Percentiles rank a stretch among this genome's conserved stretches.
These are phyloP conservation scores for Pichia sp. DNA, from an alignment of 1,139 yeast species.

Conservation along the genomic window DNA sequence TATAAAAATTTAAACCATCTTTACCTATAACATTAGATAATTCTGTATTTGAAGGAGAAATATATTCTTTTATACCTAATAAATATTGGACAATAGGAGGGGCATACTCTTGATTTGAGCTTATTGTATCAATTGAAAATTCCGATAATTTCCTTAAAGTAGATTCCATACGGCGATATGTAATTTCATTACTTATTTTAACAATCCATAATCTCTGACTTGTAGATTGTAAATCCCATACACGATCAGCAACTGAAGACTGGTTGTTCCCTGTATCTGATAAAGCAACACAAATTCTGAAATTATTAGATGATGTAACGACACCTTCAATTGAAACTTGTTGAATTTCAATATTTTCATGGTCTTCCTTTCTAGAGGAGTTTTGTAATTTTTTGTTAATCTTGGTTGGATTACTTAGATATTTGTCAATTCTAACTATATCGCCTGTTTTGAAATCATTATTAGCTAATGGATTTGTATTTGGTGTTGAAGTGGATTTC, in stretches of 20 bases:
- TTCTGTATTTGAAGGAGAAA: slow-evolving; percentile 12
- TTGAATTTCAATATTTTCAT: slow-evolving; percentile 26
- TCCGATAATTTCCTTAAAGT: slow-evolving; percentile 66
- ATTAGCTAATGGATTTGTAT: slow-evolving; percentile 2
- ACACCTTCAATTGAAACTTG: slow-evolving; percentile 49
- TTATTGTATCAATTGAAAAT: slow-evolving; percentile 31
- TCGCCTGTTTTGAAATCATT: slow-evolving; percentile 66
- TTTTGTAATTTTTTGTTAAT: slow-evolving; percentile 22
- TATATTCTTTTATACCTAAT: slow-evolving; percentile 38
- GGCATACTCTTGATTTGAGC: slow-evolving; percentile 7
- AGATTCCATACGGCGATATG: slow-evolving; percentile 74
- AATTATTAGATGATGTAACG: slow-evolving; percentile 42
- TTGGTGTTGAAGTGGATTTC: not conserved
- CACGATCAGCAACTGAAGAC: slow-evolving; percentile 28
- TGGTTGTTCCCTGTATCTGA: too few relatives aligned
- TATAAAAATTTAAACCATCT: slow-evolving; percentile 35
- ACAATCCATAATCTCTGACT: slow-evolving; percentile 41
- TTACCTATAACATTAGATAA: not conserved
- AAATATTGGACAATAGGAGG: slow-evolving; percentile 36
- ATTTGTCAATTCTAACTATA: slow-evolving; percentile 48
- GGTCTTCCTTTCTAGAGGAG: slow-evolving; percentile 28
- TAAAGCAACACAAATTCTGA: slow-evolving; percentile 45
- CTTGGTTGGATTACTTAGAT: slow-evolving; percentile 16
- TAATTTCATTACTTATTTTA: slow-evolving; percentile 60
- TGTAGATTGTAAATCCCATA: slow-evolving; percentile 33